phyloP scores from a whole-genome alignment of 257 asterid species.

The Craterostigma plantagineum region DNA sequence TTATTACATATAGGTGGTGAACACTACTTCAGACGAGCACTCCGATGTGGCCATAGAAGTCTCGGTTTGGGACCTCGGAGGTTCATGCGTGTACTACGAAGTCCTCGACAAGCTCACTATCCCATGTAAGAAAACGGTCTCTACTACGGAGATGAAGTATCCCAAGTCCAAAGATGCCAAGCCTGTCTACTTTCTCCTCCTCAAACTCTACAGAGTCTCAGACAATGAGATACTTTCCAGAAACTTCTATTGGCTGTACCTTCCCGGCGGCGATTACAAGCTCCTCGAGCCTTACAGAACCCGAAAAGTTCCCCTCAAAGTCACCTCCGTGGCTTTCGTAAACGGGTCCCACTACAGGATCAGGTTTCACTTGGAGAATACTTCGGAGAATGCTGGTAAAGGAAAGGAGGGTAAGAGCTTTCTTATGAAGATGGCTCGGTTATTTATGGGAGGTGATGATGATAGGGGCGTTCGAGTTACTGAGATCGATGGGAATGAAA shows the following conservation, averaged over 20 bases:
- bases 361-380: constrained; percentile 47
- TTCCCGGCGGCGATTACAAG: constrained; percentile 62
- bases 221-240: constrained; percentile 50
- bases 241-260: constrained; percentile 91
- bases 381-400: constrained; percentile 21
- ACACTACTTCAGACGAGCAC: constrained; percentile 43
- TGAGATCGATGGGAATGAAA: constrained; percentile 31
- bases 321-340: constrained; percentile 36
- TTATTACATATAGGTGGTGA: constrained; percentile 39
- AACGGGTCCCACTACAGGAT: constrained; percentile 48
- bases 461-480: constrained; percentile 11
- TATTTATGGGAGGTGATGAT: constrained; percentile 13
- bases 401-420: background rate
- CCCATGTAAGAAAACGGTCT: constrained; percentile 43
- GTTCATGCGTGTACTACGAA: constrained; percentile 45
- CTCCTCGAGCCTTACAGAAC: constrained; percentile 55
- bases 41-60: constrained; percentile 56
- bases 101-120: constrained; percentile 43
- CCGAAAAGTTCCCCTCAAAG: constrained; percentile 33
- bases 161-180: constrained; percentile 49
- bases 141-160: constrained; percentile 55
- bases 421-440: background rate
- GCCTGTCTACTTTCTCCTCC: constrained; percentile 84
- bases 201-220: constrained; percentile 46
- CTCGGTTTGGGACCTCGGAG: constrained; percentile 74